phyloP scores from a whole-genome alignment of 139 green algal genomes.

The Chlorella sp. region DNA sequence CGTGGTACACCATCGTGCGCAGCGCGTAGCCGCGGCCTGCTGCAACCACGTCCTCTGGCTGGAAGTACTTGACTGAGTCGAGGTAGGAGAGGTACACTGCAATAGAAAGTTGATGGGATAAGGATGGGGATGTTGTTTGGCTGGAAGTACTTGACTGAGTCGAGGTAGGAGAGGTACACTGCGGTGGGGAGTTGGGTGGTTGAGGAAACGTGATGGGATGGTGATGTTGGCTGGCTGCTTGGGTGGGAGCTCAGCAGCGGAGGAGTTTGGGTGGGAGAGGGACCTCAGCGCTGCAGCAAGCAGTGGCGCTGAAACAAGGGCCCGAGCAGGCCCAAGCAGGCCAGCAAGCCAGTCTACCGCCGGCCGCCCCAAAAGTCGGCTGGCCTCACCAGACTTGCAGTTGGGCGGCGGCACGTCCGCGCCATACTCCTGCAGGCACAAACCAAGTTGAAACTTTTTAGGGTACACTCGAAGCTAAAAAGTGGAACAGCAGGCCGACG shows the following conservation, averaged over 20 bases:
- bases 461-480: no score
- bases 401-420: constrained; percentile 88
- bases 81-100: constrained; percentile 97
- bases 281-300: no score
- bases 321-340: no score
- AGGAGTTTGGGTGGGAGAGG: background rate
- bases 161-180: constrained; percentile 80
- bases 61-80: constrained; percentile 98
- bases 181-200: no score
- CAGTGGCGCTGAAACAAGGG: no score
- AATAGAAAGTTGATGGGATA: background rate
- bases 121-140: constrained; percentile 61
- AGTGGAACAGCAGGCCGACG: no score
- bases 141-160: constrained; percentile 98
- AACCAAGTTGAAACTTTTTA: no score
- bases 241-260: no score
- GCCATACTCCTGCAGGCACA: constrained; percentile 87
- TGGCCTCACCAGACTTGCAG: constrained; percentile 37
- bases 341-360: no score
- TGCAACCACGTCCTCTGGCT: constrained; percentile 72
- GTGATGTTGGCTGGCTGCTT: no score
- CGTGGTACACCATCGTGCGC: constrained; percentile 97
- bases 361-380: no score
- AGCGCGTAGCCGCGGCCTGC: constrained; percentile 68
- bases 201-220: no score